These are phyloP conservation scores for Phoma sp. DNA, from an alignment of 2,329 filamentous ascomycete species.

Conservation along the genomic window DNA sequence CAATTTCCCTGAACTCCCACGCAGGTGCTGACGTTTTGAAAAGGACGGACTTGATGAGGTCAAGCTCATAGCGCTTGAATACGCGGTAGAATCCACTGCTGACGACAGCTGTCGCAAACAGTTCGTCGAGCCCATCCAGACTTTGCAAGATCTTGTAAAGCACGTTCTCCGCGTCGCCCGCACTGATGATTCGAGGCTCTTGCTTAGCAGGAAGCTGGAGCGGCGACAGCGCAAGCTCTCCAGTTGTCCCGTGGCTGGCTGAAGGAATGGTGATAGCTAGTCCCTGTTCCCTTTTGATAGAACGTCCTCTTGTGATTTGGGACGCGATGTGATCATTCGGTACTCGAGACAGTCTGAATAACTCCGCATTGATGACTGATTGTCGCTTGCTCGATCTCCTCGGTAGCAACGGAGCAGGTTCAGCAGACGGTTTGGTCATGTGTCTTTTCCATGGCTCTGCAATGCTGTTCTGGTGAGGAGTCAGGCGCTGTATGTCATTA, in stretches of 20 bases:
- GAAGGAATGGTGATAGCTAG: conserved; percentile 36
- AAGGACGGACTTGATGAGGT: conserved; percentile 59
- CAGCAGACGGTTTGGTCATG: conserved; percentile 14
- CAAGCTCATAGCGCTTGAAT: conserved; percentile 64
- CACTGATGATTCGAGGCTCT: conserved; percentile 47
- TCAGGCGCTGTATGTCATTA: conserved; percentile 35
- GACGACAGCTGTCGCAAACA: conserved; percentile 61
- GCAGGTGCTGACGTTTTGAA: conserved; percentile 63
- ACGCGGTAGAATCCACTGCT: conserved; percentile 64
- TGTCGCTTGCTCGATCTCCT: conserved; percentile 52
- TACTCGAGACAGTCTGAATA: conserved; percentile 31
- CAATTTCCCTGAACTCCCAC: conserved; percentile 67
- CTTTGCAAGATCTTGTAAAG: conserved; percentile 59
- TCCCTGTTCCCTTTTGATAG: conserved; percentile 23
- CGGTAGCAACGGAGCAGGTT: conserved; percentile 46
- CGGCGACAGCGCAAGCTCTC: conserved; percentile 31
- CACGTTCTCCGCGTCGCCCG: conserved; percentile 56
- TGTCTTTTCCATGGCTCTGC: conserved; percentile 4
- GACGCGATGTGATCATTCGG: conserved; percentile 42
- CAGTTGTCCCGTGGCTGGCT: conserved; percentile 24
- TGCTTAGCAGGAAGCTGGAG: conserved; percentile 24
- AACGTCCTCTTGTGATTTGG: conserved; percentile 30
- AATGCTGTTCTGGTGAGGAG: conserved; percentile 30
- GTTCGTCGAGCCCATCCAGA: conserved; percentile 59
- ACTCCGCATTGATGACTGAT: conserved; percentile 25